A percentile compares a stretch with the other conserved stretches of the same genome.
These are phyloP conservation scores for Rhinocladiella mackenziei DNA, from an alignment of 2,329 filamentous ascomycete genomes.

Conservation along the genomic window DNA sequence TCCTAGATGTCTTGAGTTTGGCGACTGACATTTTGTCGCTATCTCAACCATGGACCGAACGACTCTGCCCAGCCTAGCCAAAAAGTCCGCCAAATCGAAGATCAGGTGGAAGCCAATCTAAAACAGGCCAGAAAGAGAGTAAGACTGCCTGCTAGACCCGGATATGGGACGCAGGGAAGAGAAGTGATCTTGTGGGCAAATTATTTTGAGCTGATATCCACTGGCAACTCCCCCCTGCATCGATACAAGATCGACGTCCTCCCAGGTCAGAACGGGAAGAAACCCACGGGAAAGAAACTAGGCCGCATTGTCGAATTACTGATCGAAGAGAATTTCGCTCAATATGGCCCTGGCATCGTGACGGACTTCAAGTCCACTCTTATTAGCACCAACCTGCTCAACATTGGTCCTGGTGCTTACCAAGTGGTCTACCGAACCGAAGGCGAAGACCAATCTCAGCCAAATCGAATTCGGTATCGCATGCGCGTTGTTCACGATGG, in stretches of 20 bases:
- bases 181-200: constrained; percentile 7
- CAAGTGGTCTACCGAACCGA: constrained; percentile 29
- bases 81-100: neutral
- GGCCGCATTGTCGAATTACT: constrained; percentile 48
- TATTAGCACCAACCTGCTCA: constrained; percentile 30
- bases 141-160: constrained; percentile 2
- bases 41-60: no score
- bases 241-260: constrained; percentile 1
- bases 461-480: no score
- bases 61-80: neutral
- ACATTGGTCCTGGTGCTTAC: constrained; percentile 32
- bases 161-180: constrained; percentile 3
- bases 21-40: no score
- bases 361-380: constrained; percentile 42
- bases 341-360: constrained; percentile 34
- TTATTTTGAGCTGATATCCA: constrained; percentile 1
- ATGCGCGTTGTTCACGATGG: no score
- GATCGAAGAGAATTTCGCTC: constrained; percentile 37
- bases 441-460: constrained; percentile 37
- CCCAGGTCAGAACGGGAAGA: constrained; percentile 14
- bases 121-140: neutral
- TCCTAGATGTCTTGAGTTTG: no score
- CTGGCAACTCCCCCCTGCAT: neutral
- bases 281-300: neutral
- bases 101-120: neutral